Percentiles rank a stretch among this genome's conserved stretches.
Conservation (phyloP, 2,329 filamentous ascomycete genomes). For the Cryphonectria japonica region DNA sequence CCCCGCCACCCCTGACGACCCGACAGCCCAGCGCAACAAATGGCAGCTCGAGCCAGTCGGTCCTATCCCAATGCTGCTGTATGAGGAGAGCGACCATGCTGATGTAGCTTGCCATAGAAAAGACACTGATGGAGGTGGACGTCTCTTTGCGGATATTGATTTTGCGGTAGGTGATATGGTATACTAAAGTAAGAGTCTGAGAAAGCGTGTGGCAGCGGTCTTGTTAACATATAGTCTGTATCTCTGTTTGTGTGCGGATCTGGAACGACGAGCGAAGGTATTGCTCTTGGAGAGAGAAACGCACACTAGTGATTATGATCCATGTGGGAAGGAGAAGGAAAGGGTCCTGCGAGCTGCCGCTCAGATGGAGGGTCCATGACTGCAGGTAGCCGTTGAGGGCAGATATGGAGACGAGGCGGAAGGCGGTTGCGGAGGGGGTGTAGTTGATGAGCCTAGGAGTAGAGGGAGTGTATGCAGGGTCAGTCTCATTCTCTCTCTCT, state of each 20-base stretch:
- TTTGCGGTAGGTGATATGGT: slow-evolving; percentile 77
- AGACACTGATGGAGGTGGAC: slow-evolving; percentile 74
- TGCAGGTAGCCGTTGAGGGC: slow-evolving; percentile 76
- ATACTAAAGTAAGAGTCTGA: slow-evolving; percentile 72
- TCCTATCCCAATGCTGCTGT: slow-evolving; percentile 66
- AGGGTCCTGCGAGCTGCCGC: slow-evolving; percentile 71
- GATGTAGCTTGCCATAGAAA: slow-evolving; percentile 76
- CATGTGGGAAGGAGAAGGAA: slow-evolving; percentile 75
- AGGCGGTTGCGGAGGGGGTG: slow-evolving; percentile 77
- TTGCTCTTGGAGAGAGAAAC: slow-evolving; percentile 32
- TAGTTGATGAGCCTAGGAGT: slow-evolving; percentile 75
- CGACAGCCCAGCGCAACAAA: slow-evolving; percentile 53
- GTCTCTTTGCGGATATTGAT: slow-evolving; percentile 82
- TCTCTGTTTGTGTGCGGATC: background rate
- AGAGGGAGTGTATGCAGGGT: slow-evolving; percentile 24
- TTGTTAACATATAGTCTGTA: background rate
- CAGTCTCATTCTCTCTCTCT: background rate
- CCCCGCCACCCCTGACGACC: slow-evolving; percentile 39
- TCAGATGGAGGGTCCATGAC: slow-evolving; percentile 70
- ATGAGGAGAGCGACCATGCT: slow-evolving; percentile 72
- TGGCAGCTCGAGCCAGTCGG: slow-evolving; percentile 64
- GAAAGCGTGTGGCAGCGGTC: background rate
- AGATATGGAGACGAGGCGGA: slow-evolving; percentile 77
- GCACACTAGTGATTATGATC: slow-evolving; percentile 76
- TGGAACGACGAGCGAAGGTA: no score